Conservation (phyloP, 1,139 yeast species). For the Lodderomyces jiufengensis region DNA sequence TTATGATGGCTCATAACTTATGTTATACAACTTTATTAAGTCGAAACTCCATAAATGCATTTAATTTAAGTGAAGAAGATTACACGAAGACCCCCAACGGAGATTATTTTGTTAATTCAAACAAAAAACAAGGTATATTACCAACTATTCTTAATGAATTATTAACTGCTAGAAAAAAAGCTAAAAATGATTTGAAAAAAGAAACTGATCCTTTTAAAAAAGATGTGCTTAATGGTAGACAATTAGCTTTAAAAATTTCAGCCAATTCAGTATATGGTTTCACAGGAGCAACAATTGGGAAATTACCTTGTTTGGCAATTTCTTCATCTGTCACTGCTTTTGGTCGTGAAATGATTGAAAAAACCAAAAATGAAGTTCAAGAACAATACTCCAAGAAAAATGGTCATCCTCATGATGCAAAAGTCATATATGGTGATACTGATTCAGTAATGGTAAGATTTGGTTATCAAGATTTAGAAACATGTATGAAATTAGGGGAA, state of each 20-base stretch:
- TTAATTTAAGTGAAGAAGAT: slow-evolving; percentile 65
- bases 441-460: slow-evolving; percentile 99
- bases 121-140: slow-evolving; percentile 73
- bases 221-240: slow-evolving; percentile 95
- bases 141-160: slow-evolving; percentile 91
- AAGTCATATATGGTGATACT: slow-evolving; percentile 96
- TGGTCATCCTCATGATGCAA: slow-evolving; percentile 79
- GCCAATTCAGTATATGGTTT: slow-evolving; percentile 99
- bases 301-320: slow-evolving; percentile 92
- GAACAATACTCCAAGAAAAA: slow-evolving; percentile 71
- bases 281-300: slow-evolving; percentile 98
- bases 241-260: slow-evolving; percentile 90
- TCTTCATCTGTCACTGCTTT: slow-evolving; percentile 94
- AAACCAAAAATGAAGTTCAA: slow-evolving; percentile 84
- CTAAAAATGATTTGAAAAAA: slow-evolving; percentile 82
- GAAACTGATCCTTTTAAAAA: slow-evolving; percentile 93
- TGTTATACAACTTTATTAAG: slow-evolving; percentile 89
- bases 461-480: slow-evolving; percentile 76
- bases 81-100: slow-evolving; percentile 90
- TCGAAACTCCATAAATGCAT: slow-evolving; percentile 63
- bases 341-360: slow-evolving; percentile 96
- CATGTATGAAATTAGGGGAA: slow-evolving; percentile 88
- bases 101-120: slow-evolving; percentile 79
- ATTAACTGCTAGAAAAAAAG: slow-evolving; percentile 86
- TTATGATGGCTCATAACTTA: slow-evolving; percentile 98